Evolutionary conservation across 345 rosid genomes (phyloP), one percentile per base, ranked within the genome.

Genomic region (Cardamine resedifolia): DNA sequence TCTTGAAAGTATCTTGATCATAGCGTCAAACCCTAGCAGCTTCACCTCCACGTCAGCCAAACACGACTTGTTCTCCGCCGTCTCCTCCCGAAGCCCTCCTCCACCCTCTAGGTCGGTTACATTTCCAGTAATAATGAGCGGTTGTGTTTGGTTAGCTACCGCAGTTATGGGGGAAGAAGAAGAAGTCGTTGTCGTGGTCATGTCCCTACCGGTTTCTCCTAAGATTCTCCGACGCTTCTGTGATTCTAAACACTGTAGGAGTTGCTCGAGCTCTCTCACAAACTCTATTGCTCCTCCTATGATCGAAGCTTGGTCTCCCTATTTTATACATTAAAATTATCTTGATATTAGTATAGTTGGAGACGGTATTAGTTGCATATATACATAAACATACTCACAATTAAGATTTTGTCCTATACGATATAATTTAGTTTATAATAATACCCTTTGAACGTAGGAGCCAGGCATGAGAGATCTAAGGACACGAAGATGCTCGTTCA

Each of bases 261-360:
- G 96, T 58, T 91, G 98, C 80, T 95, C 99, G 14, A 95, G 74
- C 70, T 95, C 99, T 66, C 92, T 88, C 70, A 95, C 97, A 56
- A 90, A 95, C 76, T 91, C 98, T 10, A 95, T 91, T 6, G 92
- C 99, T 30, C 99, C 99, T 3, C 99, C 99, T 11, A 95, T 88
- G n/a, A 95, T 91, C 1, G 99, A 95, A 1, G 98, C 98, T 85
- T 91, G 98, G 74, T 95, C 99, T 75, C 96, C 98, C 97, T 91
- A 70, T 26, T 3, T 24, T 11, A 23, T 23, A 65, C 34, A 47
- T 38, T 12, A 6, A 2, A 24, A 23, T 8, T 52, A 7, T 24
- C 4, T 9, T 3, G 3, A 23, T 8, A 12, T 28, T 55, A 30
- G 10, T 6, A 15, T 53, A 27, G 45, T 72, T 52, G 14, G 64